These are phyloP conservation scores for Malassezia sp. DNA, from an alignment of 1,284 basidiomycete genomes.

Conservation along the genomic window DNA sequence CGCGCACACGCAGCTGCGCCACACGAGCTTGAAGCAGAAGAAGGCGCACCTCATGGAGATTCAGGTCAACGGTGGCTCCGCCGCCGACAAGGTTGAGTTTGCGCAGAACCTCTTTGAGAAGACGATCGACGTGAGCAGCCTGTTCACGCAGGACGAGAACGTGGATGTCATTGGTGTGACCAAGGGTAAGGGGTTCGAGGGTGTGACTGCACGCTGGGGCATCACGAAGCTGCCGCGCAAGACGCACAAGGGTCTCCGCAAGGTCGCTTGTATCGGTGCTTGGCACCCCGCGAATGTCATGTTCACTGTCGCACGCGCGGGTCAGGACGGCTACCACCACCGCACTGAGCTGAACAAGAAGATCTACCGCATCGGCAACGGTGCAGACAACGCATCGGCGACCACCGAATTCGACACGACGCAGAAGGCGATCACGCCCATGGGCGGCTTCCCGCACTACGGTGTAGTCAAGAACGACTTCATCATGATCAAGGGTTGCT, in stretches of 20 bases:
- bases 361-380: conserved; percentile 77
- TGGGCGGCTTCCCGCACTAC: conserved; percentile 99
- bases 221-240: conserved; percentile 97
- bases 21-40: conserved; percentile 97
- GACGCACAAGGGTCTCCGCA: conserved; percentile 98
- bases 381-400: conserved; percentile 68
- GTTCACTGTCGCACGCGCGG: conserved; percentile 98
- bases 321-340: conserved; percentile 98
- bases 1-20: conserved; percentile 86
- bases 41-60: conserved; percentile 99
- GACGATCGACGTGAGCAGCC: conserved; percentile 68
- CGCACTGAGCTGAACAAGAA: conserved; percentile 92
- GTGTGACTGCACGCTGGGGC: conserved; percentile 98
- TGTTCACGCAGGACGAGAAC: conserved; percentile 95
- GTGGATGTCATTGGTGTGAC: conserved; percentile 97
- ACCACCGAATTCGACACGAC: conserved; percentile 58
- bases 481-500: conserved; percentile 64
- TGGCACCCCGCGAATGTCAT: conserved; percentile 99
- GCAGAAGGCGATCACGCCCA: conserved; percentile 81
- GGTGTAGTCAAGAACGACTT: conserved; percentile 98
- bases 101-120: conserved; percentile 94
- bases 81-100: conserved; percentile 96
- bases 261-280: conserved; percentile 93
- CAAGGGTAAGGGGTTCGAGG: conserved; percentile 99
- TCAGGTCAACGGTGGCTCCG: conserved; percentile 94